These are phyloP conservation scores for Cladosporium sp. DNA, from an alignment of 2,329 filamentous ascomycete genomes.

Conservation along the genomic window DNA sequence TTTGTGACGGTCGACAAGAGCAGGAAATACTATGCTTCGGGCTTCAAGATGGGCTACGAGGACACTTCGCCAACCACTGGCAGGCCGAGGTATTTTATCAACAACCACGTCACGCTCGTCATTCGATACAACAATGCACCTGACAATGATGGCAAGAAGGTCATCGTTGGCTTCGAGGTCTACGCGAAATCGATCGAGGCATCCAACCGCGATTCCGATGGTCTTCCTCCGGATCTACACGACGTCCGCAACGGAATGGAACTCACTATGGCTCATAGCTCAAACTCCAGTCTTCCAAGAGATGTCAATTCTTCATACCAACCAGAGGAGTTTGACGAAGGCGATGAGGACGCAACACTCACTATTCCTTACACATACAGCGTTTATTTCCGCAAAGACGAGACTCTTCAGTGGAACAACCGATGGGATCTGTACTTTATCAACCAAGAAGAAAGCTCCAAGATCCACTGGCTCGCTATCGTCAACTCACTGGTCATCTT, in stretches of 20 bases:
- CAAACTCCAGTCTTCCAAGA: slow-evolving; percentile 46
- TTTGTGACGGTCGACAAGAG: slow-evolving; percentile 84
- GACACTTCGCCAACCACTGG: slow-evolving; percentile 62
- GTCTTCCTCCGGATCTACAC: slow-evolving; percentile 68
- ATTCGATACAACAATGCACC: slow-evolving; percentile 74
- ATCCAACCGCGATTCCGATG: slow-evolving; percentile 59
- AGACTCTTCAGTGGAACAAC: slow-evolving; percentile 75
- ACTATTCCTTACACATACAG: slow-evolving; percentile 85
- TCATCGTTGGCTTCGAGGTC: slow-evolving; percentile 86
- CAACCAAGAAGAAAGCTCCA: slow-evolving; percentile 77
- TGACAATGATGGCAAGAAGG: slow-evolving; percentile 69
- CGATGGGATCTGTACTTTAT: slow-evolving; percentile 90
- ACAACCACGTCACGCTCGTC: slow-evolving; percentile 86
- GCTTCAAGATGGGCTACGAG: slow-evolving; percentile 83
- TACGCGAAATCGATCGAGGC: slow-evolving; percentile 80
- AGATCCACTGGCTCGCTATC: slow-evolving; percentile 86
- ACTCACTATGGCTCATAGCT: slow-evolving; percentile 65
- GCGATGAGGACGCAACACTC: slow-evolving; percentile 65
- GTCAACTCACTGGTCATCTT: slow-evolving; percentile 84
- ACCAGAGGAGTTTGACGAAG: slow-evolving; percentile 53
- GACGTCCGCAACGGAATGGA: slow-evolving; percentile 66
- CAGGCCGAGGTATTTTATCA: slow-evolving; percentile 69
- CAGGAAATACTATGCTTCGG: slow-evolving; percentile 83
- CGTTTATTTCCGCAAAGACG: slow-evolving; percentile 84
- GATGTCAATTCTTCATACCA: slow-evolving; percentile 63